Evolutionary conservation across 31 red algal species (phyloP), one percentile per base, ranked within the genome.

Genomic region (Porphyra umbilicalis): DNA sequence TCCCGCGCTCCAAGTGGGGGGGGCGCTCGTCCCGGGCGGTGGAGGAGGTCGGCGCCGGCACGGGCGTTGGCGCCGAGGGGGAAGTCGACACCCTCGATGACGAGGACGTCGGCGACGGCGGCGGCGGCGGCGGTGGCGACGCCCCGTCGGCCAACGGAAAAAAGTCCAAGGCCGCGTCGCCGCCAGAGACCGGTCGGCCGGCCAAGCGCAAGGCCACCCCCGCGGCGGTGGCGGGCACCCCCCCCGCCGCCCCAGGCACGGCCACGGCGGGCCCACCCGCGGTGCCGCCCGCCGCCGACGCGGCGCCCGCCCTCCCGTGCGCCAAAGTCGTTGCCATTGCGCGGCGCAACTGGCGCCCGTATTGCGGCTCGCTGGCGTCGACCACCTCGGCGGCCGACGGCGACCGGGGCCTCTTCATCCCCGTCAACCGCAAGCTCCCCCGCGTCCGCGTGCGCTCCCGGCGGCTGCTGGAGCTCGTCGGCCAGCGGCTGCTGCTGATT

Each of bases 321-420:
- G 91, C 84, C 13, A 80, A 74, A 33, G 91, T 97, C n/a, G 88
- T 97, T 71, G 95, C 95, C 39, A 90, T 97, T 68, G 87, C 85
- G 34, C 87, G 87, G 33, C 88, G 95, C 76, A 93, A 86, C 84
- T 97, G 95, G 95, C 80, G 95, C 35, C 87, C 90, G 31, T 97
- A 97, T 39, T 97, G 95, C 79, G 95, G 88, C 18, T 90, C 87
- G 10, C 77, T 97, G 32, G 57, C 57, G 57, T 86, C 81, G 44
- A 81, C 90, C n/a, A 77, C 82, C 35, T 89, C 83, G 32, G 83
- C 88, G 32, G 79, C 71, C 34, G 86, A 85, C 31, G 88, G 88
- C 68, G 93, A 95, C 38, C 90, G 88, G 34, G 88, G 86, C 29
- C 83, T 96, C 20, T 96, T 91, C 84, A 83, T 96, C 18, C 94